Conservation (phyloP, 306 rosid species). For the cucumber (Cucumis sativus) region DNA sequence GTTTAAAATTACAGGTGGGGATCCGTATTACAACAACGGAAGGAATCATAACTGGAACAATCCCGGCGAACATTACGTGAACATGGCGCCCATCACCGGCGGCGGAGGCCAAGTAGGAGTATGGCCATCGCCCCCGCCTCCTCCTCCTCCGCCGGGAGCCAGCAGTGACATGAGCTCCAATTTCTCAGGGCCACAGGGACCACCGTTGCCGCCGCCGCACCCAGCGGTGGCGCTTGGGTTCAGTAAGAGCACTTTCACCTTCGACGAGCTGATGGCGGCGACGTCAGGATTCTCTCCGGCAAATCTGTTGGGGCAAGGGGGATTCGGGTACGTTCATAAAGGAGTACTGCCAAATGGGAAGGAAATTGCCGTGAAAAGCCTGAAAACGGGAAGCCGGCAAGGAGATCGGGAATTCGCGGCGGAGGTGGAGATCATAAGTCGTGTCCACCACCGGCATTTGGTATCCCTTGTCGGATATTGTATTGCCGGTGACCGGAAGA, state of each 20-base stretch:
- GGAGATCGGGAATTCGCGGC: slow-evolving; percentile 71
- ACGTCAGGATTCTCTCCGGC: slow-evolving; percentile 40
- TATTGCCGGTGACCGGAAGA: slow-evolving; percentile 26
- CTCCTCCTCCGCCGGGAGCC: background rate
- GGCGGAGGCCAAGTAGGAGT: slow-evolving; percentile 9
- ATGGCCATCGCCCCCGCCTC: slow-evolving; percentile 18
- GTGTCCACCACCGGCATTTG: slow-evolving; percentile 88
- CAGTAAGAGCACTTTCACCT: slow-evolving; percentile 53
- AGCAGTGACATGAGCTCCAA: slow-evolving; percentile 38
- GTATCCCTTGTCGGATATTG: slow-evolving; percentile 85
- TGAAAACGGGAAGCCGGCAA: slow-evolving; percentile 47
- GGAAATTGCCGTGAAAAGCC: slow-evolving; percentile 76
- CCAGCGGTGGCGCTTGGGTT: slow-evolving; percentile 61
- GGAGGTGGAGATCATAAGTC: slow-evolving; percentile 76
- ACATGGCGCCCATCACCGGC: slow-evolving; percentile 15
- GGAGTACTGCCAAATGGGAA: slow-evolving; percentile 81
- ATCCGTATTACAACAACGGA: slow-evolving; percentile 7
- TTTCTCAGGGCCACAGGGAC: slow-evolving; percentile 45
- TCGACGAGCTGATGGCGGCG: slow-evolving; percentile 50
- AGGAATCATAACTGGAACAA: slow-evolving; percentile 11
- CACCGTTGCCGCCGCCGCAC: slow-evolving; percentile 56
- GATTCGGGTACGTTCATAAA: slow-evolving; percentile 73
- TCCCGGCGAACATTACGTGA: slow-evolving; percentile 16
- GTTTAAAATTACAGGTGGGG: background rate
- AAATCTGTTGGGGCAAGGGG: slow-evolving; percentile 67